phyloP scores from a whole-genome alignment of 192 early-diverging fungal species.

The Chytriomyces sp. region DNA sequence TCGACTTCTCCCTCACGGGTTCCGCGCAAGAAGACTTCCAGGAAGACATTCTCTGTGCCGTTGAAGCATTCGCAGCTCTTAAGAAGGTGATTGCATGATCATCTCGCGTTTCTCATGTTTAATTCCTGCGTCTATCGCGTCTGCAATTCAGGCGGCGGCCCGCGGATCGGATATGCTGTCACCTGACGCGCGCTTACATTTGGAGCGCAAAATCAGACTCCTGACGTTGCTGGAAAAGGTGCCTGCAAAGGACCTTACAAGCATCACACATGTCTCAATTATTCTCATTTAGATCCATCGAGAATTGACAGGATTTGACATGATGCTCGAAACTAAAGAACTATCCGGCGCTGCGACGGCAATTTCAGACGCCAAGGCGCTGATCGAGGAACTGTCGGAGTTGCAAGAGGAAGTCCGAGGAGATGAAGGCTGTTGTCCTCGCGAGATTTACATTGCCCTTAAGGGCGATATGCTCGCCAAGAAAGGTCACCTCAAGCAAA shows the following conservation, averaged over 20 bases:
- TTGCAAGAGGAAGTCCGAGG: slow-evolving; percentile 9
- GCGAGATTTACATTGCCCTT: not conserved
- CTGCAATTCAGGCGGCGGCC: too few relatives aligned
- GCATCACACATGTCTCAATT: not conserved
- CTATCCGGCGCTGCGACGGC: slow-evolving; percentile 23
- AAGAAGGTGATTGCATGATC: slow-evolving; percentile 9
- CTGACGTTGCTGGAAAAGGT: slow-evolving; percentile 22
- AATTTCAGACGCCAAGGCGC: slow-evolving; percentile 31
- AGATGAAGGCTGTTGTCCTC: slow-evolving; percentile 5
- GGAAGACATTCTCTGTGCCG: slow-evolving; percentile 4
- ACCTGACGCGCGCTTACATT: too few relatives aligned
- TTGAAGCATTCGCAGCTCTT: not conserved
- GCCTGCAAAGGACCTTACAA: not conserved
- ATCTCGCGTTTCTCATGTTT: not conserved
- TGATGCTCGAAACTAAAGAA: slow-evolving; percentile 27
- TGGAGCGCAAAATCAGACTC: slow-evolving; percentile 19
- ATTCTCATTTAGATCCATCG: slow-evolving; percentile 20
- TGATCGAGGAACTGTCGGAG: slow-evolving; percentile 22
- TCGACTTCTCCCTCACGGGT: not conserved
- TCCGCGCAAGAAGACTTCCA: not conserved
- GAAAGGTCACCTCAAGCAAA: slow-evolving; percentile 22
- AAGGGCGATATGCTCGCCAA: not conserved
- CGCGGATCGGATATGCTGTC: too few relatives aligned
- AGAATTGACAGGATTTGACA: slow-evolving; percentile 25
- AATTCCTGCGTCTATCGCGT: not conserved